Base-by-base conservation (phyloP, 2,329 filamentous ascomycete genomes). In the Cladophialophora psammophila region DNA sequence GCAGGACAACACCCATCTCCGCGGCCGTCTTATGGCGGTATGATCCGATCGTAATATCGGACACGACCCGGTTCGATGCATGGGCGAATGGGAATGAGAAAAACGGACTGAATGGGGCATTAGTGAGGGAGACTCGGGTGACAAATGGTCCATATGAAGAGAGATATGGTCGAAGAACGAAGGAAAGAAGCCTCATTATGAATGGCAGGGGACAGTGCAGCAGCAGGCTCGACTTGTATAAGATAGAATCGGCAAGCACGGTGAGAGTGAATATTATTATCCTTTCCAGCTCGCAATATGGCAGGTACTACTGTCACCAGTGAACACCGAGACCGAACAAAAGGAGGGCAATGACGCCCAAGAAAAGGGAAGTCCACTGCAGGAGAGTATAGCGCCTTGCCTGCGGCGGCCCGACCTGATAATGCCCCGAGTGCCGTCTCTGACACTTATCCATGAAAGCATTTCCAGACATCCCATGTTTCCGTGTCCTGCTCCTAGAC, bases 381-480 rank as follows among this genome's bases (percentile, higher is more conserved):
- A 50, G 8, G 13, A 26, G 18, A n/a, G 45, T 26, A 20, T 12
- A n/a, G 45, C 18, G 45, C 45, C 45, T 10, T 26, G 18, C 26
- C 45, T 50, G 18, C 45, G 10, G 8, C 8, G 8, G 45, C 45
- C 2, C 18, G 20, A 10, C 45, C 45, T 26, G 20, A 26, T 50
- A n/a, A 50, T 26, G 45, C 45, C 12, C 45, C 45, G 26, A 50
- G 15, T 50, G 45, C 45, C 45, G 3, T 50, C 45, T 26, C 45
- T 26, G 18, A 50, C 45, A 50, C 7, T 26, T 50, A 50, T 50
- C 18, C 45, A 50, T 50, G 18, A 26, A 50, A 26, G 45, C 45
- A 26, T 50, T 50, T 50, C 45, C 45, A 50, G 45, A 50, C 45
- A 50, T 50, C 45, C 26, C 45, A 5, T 50, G 45, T 50, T 50